A percentile compares a stretch with the other conserved stretches of the same genome.
Evolutionary conservation across 768 basidiomycete species (phyloP).

Genomic region (Coprinopsis sp.): DNA sequence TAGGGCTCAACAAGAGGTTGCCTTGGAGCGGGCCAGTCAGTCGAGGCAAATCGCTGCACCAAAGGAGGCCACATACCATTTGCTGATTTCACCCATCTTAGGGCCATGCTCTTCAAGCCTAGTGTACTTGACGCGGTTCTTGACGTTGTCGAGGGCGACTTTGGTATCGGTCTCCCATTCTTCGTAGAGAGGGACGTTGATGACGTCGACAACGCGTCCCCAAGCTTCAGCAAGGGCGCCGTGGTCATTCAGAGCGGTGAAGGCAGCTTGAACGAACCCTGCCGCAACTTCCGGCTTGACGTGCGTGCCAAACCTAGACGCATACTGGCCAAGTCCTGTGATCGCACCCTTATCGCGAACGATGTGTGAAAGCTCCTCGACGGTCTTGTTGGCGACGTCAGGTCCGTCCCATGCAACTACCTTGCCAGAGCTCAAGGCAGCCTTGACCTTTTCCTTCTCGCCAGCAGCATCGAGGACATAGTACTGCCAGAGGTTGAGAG

Average conservation of each 20-base stretch:
- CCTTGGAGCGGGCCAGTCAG: slow-evolving; percentile 33
- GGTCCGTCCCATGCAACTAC: slow-evolving; percentile 58
- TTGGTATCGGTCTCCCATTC: slow-evolving; percentile 84
- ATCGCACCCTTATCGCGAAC: slow-evolving; percentile 47
- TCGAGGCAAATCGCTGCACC: not conserved
- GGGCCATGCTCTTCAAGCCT: slow-evolving; percentile 83
- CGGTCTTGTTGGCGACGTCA: slow-evolving; percentile 51
- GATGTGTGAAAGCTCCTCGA: slow-evolving; percentile 63
- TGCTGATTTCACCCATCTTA: slow-evolving; percentile 73
- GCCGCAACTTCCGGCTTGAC: slow-evolving; percentile 66
- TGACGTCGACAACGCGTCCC: slow-evolving; percentile 72
- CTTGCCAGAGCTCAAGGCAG: slow-evolving; percentile 46
- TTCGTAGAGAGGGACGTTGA: slow-evolving; percentile 85
- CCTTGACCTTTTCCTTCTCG: slow-evolving; percentile 56
- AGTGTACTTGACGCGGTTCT: slow-evolving; percentile 73
- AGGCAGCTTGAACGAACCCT: slow-evolving; percentile 69
- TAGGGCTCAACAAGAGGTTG: slow-evolving; percentile 85
- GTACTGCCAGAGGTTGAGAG: slow-evolving; percentile 85
- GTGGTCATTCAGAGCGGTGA: slow-evolving; percentile 40
- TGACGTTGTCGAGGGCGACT: slow-evolving; percentile 68
- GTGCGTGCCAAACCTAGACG: slow-evolving; percentile 61
- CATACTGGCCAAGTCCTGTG: slow-evolving; percentile 52
- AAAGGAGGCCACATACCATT: slow-evolving; percentile 48
- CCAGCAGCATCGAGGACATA: slow-evolving; percentile 77
- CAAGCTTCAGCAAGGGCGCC: slow-evolving; percentile 66